Evolutionary conservation across 352 stramenopile species (phyloP).

Genomic region (Globisporangium solare): DNA sequence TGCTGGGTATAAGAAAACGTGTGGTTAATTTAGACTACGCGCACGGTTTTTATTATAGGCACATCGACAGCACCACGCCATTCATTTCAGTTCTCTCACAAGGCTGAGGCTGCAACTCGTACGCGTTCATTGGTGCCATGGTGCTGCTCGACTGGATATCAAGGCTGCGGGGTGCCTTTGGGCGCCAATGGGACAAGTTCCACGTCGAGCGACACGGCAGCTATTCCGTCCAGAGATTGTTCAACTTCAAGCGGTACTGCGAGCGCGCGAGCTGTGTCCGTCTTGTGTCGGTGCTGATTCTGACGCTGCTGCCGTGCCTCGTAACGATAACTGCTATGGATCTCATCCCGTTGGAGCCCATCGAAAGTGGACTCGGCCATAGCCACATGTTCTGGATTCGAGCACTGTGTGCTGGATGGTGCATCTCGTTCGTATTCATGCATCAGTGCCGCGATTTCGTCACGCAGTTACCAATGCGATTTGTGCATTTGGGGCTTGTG

Average conservation of each 20-base stretch:
- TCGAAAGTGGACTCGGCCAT: background rate
- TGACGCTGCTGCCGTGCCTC: conserved; percentile 11
- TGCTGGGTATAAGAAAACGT: too few relatives aligned
- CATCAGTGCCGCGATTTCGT: conserved; percentile 11
- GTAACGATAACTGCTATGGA: background rate
- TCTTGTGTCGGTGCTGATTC: background rate
- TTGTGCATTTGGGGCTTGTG: background rate
- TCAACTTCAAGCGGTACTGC: background rate
- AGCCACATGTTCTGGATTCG: conserved; percentile 10
- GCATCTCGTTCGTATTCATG: conserved; percentile 1
- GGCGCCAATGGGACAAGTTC: background rate
- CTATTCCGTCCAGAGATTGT: conserved; percentile 9
- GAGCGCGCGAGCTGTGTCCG: background rate
- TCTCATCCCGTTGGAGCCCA: conserved; percentile 3
- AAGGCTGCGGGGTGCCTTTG: too few relatives aligned
- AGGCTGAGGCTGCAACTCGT: too few relatives aligned
- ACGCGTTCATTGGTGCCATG: too few relatives aligned
- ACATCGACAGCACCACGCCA: too few relatives aligned
- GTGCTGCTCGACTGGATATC: too few relatives aligned
- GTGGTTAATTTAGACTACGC: too few relatives aligned
- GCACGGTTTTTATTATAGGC: too few relatives aligned
- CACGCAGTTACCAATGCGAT: background rate
- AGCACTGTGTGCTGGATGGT: background rate
- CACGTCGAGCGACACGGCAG: conserved; percentile 14
- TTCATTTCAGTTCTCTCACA: too few relatives aligned